Evolutionary conservation across 768 basidiomycete genomes (phyloP).

Genomic region (Amanita jacksonii): DNA sequence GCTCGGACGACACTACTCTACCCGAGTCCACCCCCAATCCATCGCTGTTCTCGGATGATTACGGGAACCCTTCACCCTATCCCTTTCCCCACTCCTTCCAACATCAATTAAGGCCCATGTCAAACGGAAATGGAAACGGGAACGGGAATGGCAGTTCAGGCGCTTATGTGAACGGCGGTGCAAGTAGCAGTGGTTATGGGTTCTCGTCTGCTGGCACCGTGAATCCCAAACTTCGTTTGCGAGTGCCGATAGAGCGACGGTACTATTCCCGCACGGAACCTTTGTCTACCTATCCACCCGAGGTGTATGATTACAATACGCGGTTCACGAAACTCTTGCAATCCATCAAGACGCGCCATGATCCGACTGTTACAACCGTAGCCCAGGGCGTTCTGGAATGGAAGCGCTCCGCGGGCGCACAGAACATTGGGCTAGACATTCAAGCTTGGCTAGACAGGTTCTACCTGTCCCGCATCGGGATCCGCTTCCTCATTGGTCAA

Average conservation of each 20-base stretch:
- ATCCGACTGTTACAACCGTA: constrained; percentile 95
- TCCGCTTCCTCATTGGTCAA: constrained; percentile 94
- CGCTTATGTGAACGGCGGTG: no score
- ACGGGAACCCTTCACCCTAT: constrained; percentile 13
- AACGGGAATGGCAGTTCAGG: no score
- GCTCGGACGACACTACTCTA: constrained; percentile 37
- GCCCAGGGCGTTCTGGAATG: constrained; percentile 95
- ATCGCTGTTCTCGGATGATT: constrained; percentile 36
- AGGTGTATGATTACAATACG: constrained; percentile 88
- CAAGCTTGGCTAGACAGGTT: constrained; percentile 96
- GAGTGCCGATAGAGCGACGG: constrained; percentile 83
- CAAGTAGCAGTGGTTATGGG: neutral
- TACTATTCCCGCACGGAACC: constrained; percentile 76
- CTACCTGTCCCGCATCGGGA: constrained; percentile 92
- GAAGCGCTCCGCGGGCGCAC: constrained; percentile 68
- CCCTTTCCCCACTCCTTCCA: constrained; percentile 11
- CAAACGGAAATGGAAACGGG: neutral
- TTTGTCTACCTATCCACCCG: constrained; percentile 72
- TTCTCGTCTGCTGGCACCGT: neutral
- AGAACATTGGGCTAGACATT: constrained; percentile 74
- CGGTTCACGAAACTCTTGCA: constrained; percentile 83
- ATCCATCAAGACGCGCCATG: constrained; percentile 87
- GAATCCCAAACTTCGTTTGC: constrained; percentile 40
- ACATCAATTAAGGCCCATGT: constrained; percentile 7
- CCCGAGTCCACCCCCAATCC: constrained; percentile 81